Base-by-base conservation (phyloP, 768 basidiomycete species). In the Xerocomus potaroensis region DNA sequence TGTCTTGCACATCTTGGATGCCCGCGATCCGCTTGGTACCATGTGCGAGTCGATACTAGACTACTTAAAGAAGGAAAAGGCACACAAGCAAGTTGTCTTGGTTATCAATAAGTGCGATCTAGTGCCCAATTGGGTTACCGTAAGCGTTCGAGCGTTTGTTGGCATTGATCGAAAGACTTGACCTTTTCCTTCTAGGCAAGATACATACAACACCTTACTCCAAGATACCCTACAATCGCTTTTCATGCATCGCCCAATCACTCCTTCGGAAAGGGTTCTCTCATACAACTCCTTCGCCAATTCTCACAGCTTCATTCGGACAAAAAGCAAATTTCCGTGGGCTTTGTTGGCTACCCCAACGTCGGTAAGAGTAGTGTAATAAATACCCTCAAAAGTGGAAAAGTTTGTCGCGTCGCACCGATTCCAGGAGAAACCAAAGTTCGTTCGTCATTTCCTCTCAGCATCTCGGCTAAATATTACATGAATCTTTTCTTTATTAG, bases 201-300 rank as follows among this genome's bases (percentile, higher is more conserved):
- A 44, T 95, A 96, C 70, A 90, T 97, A 56, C 86, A 94, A 70
- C 87, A 96, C 61, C 81, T 98, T 18, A 95, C 92, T 0, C 89
- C 94, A 38, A 83, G 84, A 46, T 96, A 91, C 60, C 95, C 95
- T 8, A 97, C 95, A 5, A 87, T 99, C 57, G 95, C 95, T 3
- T 97, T 98, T 77, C 95, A 99, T 64, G 96, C 95, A 7, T 98
- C 95, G 18, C 93, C 94, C 36, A 96, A 96, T 66, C 94, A 99
- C 71, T 96, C 95, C 1, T 99, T 99, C 61, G 96, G 95, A 59
- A 98, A 99, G 70, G 95, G 95, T 16, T 91, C 96, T 16, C 83
- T 99, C 50, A 99, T 99, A 58, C 93, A 96, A 68, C 80, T 98
- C 36, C 78, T 99, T 37, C 81, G 96, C 22, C 96, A 98, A 63